These are phyloP conservation scores for Glaciozyma martinii DNA, from an alignment of 768 basidiomycete genomes.

Conservation along the genomic window DNA sequence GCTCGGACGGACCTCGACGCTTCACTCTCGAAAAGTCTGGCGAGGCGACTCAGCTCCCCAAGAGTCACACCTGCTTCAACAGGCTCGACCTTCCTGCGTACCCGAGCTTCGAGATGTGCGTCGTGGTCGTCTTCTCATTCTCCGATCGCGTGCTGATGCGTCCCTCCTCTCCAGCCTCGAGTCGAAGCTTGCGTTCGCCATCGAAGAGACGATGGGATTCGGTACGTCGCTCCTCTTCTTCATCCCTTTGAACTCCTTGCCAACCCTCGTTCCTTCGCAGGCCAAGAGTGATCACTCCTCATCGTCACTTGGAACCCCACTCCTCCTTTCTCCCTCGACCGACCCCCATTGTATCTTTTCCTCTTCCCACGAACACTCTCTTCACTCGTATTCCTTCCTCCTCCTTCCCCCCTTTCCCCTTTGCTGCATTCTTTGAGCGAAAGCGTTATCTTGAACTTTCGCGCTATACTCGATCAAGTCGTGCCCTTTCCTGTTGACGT, in stretches of 20 bases:
- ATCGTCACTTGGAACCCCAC: too few species aligned
- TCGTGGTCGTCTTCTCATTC: background rate
- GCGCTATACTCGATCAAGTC: too few species aligned
- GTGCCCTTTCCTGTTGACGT: too few species aligned
- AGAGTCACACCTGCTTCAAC: constrained; percentile 98
- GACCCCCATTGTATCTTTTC: too few species aligned
- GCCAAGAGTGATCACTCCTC: too few species aligned
- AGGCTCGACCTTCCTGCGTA: constrained; percentile 95
- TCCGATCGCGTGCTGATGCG: background rate
- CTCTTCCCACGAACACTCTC: too few species aligned
- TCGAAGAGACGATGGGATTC: constrained; percentile 3
- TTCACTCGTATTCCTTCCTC: too few species aligned
- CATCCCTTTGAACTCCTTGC: background rate
- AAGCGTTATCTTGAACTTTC: too few species aligned
- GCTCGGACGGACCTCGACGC: constrained; percentile 88
- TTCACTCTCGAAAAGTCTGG: constrained; percentile 90
- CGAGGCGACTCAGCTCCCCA: constrained; percentile 89
- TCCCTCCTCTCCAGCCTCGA: constrained; percentile 55
- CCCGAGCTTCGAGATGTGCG: constrained; percentile 44
- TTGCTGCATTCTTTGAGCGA: too few species aligned
- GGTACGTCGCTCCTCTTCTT: background rate
- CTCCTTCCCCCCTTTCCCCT: too few species aligned
- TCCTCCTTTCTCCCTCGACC: too few species aligned
- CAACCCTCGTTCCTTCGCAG: background rate
- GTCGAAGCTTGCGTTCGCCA: constrained; percentile 39